A percentile compares a stretch with the other conserved stretches of the same genome.
phyloP scores from a whole-genome alignment of 2,329 filamentous ascomycete species.

The Sclerotinia borealis region DNA sequence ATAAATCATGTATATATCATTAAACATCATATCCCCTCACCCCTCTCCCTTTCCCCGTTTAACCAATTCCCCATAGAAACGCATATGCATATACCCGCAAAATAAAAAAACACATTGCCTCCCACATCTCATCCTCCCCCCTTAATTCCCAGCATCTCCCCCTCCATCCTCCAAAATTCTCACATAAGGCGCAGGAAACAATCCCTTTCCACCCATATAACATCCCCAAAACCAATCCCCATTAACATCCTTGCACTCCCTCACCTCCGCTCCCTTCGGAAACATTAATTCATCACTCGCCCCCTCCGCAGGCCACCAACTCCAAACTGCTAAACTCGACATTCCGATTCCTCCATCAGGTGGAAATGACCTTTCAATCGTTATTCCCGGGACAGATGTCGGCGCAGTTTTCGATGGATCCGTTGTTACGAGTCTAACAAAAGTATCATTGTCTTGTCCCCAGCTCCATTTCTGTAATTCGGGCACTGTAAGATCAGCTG shows the following conservation, averaged over 20 bases:
- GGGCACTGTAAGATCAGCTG: conserved; percentile 24
- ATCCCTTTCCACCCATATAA: conserved; percentile 71
- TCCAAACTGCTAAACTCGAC: conserved; percentile 61
- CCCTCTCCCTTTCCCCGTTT: neutral
- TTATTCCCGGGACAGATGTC: conserved; percentile 20
- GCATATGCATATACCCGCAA: neutral
- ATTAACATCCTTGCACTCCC: conserved; percentile 80
- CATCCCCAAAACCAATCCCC: conserved; percentile 85
- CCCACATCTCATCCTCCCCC: neutral
- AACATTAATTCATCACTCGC: conserved; percentile 72
- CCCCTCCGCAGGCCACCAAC: conserved; percentile 64
- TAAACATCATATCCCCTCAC: neutral
- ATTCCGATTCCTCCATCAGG: conserved; percentile 69
- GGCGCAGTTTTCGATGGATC: conserved; percentile 43
- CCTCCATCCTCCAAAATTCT: conserved; percentile 36
- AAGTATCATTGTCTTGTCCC: conserved; percentile 35
- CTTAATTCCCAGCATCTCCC: neutral
- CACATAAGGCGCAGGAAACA: conserved; percentile 79
- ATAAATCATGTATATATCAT: neutral
- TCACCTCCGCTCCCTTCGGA: conserved; percentile 74
- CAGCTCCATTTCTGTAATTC: conserved; percentile 48
- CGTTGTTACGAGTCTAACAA: conserved; percentile 44
- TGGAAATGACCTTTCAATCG: conserved; percentile 46
- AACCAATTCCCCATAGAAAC: neutral
- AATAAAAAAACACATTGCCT: neutral